Evolutionary conservation across 139 green algal genomes (phyloP), one percentile per base, ranked within the genome.

Genomic region (Chlorella sp.): DNA sequence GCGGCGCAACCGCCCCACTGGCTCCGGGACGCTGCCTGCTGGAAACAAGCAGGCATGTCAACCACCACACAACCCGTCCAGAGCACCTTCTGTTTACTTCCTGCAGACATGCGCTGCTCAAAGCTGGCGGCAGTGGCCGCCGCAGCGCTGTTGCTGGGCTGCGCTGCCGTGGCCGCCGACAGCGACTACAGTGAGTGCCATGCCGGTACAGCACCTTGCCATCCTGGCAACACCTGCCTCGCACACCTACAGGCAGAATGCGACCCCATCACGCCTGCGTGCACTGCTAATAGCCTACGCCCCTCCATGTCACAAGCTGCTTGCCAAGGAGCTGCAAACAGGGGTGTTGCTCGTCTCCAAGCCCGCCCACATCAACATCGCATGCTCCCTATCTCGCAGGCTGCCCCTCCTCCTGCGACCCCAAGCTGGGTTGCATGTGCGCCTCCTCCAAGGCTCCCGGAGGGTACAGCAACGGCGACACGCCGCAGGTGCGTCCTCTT

Each of bases 351-450:
- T 60, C 51, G 51, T 60, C 51, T 60, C 51, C 51, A 23, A 15
- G 51, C 51, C 51, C 15, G 51, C 30, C 32, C 15, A 25, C 9
- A 7, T 18, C 69, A n/a, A n/a, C n/a, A n/a, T n/a, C n/a, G n/a
- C n/a, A n/a, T n/a, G n/a, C n/a, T n/a, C n/a, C n/a, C n/a, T n/a
- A n/a, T n/a, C n/a, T n/a, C 36, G 21, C 76, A 82, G 78, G 12
- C 36, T 86, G 81, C 69, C 83, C 83, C 36, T 25, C 34, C 25
- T 75, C 65, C 16, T 87, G 83, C 73, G 25, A 87, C 44, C 11
- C 30, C 78, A 78, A 28, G 20, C 67, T 68, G 47, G 75, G 75
- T 71, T 86, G 82, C 71, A 20, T 81, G 30, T 86, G 82, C 30
- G 82, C 71, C 57, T 60, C 82, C 44, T 34, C 23, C 30, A 38